phyloP scores from a whole-genome alignment of 768 basidiomycete genomes.

The Sporobolomyces phaffii region DNA sequence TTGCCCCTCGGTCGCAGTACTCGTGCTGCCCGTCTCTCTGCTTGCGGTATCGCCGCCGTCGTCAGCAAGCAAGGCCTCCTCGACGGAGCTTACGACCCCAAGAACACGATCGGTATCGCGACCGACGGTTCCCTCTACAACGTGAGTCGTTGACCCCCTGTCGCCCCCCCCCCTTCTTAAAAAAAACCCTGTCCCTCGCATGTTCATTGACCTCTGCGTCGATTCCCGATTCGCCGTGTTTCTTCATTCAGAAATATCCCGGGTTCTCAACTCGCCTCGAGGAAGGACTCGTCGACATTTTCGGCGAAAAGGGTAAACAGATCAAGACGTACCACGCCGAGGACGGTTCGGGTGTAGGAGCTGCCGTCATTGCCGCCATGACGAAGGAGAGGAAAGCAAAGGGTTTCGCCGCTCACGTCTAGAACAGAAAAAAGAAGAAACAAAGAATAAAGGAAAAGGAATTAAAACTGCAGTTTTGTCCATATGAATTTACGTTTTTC shows the following conservation, averaged over 20 bases:
- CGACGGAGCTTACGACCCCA: conserved; percentile 49
- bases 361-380: conserved; percentile 95
- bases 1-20: too few species aligned
- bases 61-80: conserved; percentile 90
- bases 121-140: conserved; percentile 95
- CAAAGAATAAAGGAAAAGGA: not conserved
- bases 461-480: too few species aligned
- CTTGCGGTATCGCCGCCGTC: conserved; percentile 95
- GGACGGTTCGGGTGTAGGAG: conserved; percentile 89
- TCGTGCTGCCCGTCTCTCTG: conserved; percentile 80
- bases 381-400: conserved; percentile 71
- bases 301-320: conserved; percentile 78
- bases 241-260: conserved; percentile 76
- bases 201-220: too few species aligned
- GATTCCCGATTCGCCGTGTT: too few species aligned
- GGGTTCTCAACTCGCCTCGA: conserved; percentile 88
- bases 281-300: conserved; percentile 85
- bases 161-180: not conserved
- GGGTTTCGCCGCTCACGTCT: conserved; percentile 50
- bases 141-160: conserved; percentile 52
- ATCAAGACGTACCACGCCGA: conserved; percentile 77
- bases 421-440: conserved; percentile 14
- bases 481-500: too few species aligned
- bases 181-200: too few species aligned
- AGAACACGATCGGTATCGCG: conserved; percentile 61